Evolutionary conservation across 2,329 filamentous ascomycete genomes (phyloP).

Genomic region (Pseudogymnoascus sp.): DNA sequence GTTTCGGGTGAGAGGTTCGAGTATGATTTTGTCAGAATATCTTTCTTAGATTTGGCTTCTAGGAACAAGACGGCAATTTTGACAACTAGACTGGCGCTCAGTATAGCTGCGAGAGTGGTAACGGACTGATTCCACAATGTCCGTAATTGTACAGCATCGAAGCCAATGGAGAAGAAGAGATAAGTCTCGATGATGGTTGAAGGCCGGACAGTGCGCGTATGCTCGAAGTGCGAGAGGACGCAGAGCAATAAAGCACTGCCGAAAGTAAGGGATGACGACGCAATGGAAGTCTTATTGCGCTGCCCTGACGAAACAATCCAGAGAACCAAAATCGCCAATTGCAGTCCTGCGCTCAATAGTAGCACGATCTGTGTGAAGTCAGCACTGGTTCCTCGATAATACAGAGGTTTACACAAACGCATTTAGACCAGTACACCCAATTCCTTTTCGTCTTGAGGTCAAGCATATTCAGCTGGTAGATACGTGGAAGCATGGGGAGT

Average conservation of each 20-base stretch:
- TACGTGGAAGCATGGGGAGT: not conserved
- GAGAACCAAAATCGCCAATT: not conserved
- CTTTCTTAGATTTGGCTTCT: conserved; percentile 33
- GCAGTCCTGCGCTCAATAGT: not conserved
- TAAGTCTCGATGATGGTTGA: conserved; percentile 37
- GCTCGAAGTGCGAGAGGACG: conserved; percentile 29
- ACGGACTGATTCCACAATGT: conserved; percentile 35
- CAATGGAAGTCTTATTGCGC: conserved; percentile 21
- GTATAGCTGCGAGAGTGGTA: conserved; percentile 17
- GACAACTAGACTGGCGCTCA: conserved; percentile 21
- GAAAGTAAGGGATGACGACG: conserved; percentile 25
- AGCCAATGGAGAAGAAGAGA: conserved; percentile 34
- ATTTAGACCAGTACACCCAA: conserved; percentile 5
- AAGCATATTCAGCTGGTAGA: not conserved
- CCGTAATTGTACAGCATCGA: conserved; percentile 36
- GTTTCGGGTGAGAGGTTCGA: conserved; percentile 24
- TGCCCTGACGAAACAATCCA: not conserved
- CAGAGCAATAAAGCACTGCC: conserved; percentile 26
- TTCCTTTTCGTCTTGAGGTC: not conserved
- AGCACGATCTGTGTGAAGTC: not conserved
- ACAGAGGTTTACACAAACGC: conserved; percentile 2
- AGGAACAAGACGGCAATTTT: conserved; percentile 30
- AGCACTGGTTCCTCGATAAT: not conserved
- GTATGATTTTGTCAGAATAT: conserved; percentile 29
- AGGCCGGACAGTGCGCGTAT: conserved; percentile 32